phyloP scores from a whole-genome alignment of 164 flowering plant species.

The Taxillus chinensis region DNA sequence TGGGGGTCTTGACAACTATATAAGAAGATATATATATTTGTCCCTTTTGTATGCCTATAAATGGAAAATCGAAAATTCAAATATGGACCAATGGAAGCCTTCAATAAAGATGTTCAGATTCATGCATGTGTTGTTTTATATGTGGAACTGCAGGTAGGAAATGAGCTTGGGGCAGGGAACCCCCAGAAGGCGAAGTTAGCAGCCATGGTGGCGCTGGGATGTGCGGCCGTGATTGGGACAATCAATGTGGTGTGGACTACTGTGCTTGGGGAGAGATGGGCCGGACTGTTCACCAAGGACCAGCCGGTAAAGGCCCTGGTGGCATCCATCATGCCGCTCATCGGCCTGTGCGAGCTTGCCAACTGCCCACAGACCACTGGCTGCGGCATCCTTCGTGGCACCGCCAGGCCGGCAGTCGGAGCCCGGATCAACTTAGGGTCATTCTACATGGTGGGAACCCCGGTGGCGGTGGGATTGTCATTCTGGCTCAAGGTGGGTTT shows the following conservation, averaged over 20 bases:
- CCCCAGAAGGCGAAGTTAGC: constrained; percentile 54
- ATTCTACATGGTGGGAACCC: constrained; percentile 82
- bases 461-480: constrained; percentile 50
- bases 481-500: constrained; percentile 50
- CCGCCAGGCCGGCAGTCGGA: constrained; percentile 64
- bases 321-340: constrained; percentile 50
- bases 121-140: too few relatives aligned
- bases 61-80: too few relatives aligned
- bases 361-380: constrained; percentile 94
- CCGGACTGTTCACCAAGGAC: constrained; percentile 63
- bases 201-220: constrained; percentile 31
- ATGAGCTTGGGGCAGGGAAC: constrained; percentile 77
- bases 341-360: constrained; percentile 82
- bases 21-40: too few relatives aligned
- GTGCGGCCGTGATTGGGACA: constrained; percentile 34
- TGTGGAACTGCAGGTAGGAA: constrained; percentile 38
- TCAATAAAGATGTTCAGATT: too few relatives aligned
- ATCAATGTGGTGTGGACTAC: constrained; percentile 53
- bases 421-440: constrained; percentile 73
- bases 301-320: constrained; percentile 46
- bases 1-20: too few relatives aligned
- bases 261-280: constrained; percentile 57
- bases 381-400: constrained; percentile 80
- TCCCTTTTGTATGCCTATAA: too few relatives aligned
- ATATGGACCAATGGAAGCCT: too few relatives aligned